Conservation (phyloP, 345 rosid species). For the Heritiera fomes region DNA sequence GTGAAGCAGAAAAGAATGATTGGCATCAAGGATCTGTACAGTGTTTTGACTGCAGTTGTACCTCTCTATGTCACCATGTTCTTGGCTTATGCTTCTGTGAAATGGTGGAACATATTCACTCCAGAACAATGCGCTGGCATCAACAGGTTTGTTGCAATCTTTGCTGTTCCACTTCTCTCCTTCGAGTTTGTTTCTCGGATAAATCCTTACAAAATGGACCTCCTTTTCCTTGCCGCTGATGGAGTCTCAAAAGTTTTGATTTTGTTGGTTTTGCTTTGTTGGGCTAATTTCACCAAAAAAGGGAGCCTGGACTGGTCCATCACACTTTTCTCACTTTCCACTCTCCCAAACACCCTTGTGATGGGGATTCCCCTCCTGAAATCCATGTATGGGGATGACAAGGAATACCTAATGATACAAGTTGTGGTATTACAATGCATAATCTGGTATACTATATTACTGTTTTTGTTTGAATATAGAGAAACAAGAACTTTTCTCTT, state of each 20-base stretch:
- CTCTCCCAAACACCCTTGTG: slow-evolving; percentile 34
- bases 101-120: slow-evolving; percentile 35
- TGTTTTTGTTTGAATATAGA: slow-evolving; percentile 31
- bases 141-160: slow-evolving; percentile 36
- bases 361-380: slow-evolving; percentile 34
- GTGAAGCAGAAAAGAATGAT: slow-evolving; percentile 27
- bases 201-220: slow-evolving; percentile 33
- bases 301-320: slow-evolving; percentile 32
- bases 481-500: slow-evolving; percentile 17
- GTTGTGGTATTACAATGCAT: slow-evolving; percentile 32
- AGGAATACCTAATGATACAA: slow-evolving; percentile 25
- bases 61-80: slow-evolving; percentile 38
- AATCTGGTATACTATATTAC: slow-evolving; percentile 32
- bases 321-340: slow-evolving; percentile 35
- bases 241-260: slow-evolving; percentile 20
- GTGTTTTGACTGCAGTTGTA: slow-evolving; percentile 30
- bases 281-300: slow-evolving; percentile 21
- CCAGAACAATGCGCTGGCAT: slow-evolving; percentile 37
- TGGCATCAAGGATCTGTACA: slow-evolving; percentile 25
- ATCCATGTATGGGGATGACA: slow-evolving; percentile 33
- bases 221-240: slow-evolving; percentile 30
- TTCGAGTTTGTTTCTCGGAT: slow-evolving; percentile 31
- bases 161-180: slow-evolving; percentile 36
- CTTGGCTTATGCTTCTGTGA: slow-evolving; percentile 35
- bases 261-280: slow-evolving; percentile 13